Evolutionary conservation across 768 basidiomycete genomes (phyloP), one percentile per base, ranked within the genome.

Genomic region (Gyrodon lividus): DNA sequence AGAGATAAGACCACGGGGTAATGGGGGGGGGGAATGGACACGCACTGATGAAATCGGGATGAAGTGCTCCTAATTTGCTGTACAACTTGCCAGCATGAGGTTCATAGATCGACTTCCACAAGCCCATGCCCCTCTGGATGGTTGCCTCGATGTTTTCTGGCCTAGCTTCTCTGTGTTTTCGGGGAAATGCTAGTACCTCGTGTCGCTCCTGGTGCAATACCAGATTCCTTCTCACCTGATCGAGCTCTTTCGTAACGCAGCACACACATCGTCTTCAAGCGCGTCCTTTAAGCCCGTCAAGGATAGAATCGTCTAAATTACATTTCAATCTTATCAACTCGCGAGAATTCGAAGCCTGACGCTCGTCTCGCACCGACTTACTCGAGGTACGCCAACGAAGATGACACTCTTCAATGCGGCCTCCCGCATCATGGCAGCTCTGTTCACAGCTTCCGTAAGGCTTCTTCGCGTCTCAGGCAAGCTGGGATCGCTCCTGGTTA

Each of bases 1-100:
- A 38, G n/a, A 65, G 66, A 71, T 69, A 69, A 69, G 64, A 46
- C 63, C 65, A 70, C 63, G 67, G 66, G 67, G 68, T 61, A 61
- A 51, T 41, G 52, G 50, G 50, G 54, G 54, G 52, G 50, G 50
- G 54, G 54, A 63, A 60, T 58, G 58, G 60, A 54, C 63, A 83
- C 89, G 75, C 71, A 92, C 90, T 77, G 70, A 93, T 92, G 75
- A 96, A 90, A 77, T 96, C 93, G 54, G 93, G 93, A 71, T 96
- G 93, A 74, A 92, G 90, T 50, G 81, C 79, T 66, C 79, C 85
- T 57, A 96, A 78, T 75, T 93, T 96, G 74, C 83, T 75, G 72
- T 91, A 81, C 65, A 96, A 82, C 74, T 95, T 96, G 75, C 83
- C 83, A 65, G 84, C 86, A 75, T 92, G 89, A 67, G 92, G 92